A percentile compares a stretch with the other conserved stretches of the same genome.
Evolutionary conservation across 2,329 filamentous ascomycete genomes (phyloP).

Genomic region (Epichloe scottii): DNA sequence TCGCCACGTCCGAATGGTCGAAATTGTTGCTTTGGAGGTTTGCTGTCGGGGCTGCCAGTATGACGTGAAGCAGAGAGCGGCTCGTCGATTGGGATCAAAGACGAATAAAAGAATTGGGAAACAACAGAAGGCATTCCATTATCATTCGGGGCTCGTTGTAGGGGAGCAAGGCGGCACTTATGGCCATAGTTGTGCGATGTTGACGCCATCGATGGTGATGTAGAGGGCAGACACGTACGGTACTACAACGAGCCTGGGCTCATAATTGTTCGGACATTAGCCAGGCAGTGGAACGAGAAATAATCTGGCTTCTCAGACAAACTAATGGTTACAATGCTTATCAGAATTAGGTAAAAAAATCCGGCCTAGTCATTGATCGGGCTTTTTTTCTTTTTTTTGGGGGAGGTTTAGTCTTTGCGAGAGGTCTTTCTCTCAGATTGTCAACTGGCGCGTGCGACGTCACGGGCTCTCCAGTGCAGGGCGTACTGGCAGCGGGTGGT

Average conservation of each 20-base stretch:
- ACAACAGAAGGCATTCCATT: constrained; percentile 45
- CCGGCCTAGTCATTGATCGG: too few species aligned
- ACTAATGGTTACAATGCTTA: too few species aligned
- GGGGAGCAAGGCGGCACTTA: constrained; percentile 43
- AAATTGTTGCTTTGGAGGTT: constrained; percentile 45
- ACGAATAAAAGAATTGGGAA: constrained; percentile 77
- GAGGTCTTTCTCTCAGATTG: too few species aligned
- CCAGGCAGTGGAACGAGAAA: too few species aligned
- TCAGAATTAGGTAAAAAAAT: too few species aligned
- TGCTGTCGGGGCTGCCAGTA: constrained; percentile 36
- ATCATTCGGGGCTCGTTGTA: constrained; percentile 24
- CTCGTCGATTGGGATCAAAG: constrained; percentile 73
- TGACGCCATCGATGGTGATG: constrained; percentile 3
- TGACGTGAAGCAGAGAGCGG: constrained; percentile 57
- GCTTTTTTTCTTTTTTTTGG: rapidly evolving
- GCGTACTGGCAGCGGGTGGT: too few species aligned
- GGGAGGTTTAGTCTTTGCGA: too few species aligned
- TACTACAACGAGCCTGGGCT: not conserved
- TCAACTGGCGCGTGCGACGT: too few species aligned
- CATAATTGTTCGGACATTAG: too few species aligned
- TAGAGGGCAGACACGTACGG: not conserved
- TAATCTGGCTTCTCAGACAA: too few species aligned
- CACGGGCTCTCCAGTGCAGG: too few species aligned
- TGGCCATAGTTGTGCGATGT: constrained; percentile 44
- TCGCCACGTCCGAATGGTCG: constrained; percentile 70